These are phyloP conservation scores for Madurella fahalii DNA, from an alignment of 2,329 filamentous ascomycete species.

Conservation along the genomic window DNA sequence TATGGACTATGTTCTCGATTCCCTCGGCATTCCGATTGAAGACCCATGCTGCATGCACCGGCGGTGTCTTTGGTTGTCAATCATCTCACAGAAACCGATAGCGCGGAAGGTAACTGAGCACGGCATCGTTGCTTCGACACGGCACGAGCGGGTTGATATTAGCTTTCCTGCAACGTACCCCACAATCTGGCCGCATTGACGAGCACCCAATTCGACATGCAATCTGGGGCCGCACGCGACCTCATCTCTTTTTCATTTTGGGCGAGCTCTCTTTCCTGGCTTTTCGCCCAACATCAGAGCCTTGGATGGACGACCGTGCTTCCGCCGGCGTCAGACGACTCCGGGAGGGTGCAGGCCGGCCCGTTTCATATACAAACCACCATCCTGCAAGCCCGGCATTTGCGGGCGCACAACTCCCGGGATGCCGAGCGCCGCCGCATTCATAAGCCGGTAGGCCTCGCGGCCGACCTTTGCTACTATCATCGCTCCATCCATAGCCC, in stretches of 20 bases:
- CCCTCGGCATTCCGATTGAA: no score
- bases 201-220: conserved; percentile 15
- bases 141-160: conserved; percentile 22
- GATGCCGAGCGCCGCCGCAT: not conserved
- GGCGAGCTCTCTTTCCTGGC: conserved; percentile 6
- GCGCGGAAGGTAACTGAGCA: not conserved
- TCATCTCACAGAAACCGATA: not conserved
- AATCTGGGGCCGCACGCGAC: conserved; percentile 20
- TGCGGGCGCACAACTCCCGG: conserved; percentile 12
- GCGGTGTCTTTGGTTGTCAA: no score
- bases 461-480: not conserved
- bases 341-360: conserved; percentile 11
- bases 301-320: conserved; percentile 2
- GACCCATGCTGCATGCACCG: no score
- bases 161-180: conserved; percentile 6
- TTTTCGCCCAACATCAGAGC: not conserved
- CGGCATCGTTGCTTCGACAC: conserved; percentile 21
- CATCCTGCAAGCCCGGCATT: conserved; percentile 20
- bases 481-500: not conserved
- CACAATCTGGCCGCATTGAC: conserved; percentile 20
- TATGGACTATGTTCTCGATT: no score
- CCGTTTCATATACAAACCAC: conserved; percentile 22
- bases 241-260: conserved; percentile 15
- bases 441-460: not conserved
- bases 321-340: conserved; percentile 4